Base-by-base conservation (phyloP, 352 stramenopile genomes). In the Globisporangium radiosum region DNA sequence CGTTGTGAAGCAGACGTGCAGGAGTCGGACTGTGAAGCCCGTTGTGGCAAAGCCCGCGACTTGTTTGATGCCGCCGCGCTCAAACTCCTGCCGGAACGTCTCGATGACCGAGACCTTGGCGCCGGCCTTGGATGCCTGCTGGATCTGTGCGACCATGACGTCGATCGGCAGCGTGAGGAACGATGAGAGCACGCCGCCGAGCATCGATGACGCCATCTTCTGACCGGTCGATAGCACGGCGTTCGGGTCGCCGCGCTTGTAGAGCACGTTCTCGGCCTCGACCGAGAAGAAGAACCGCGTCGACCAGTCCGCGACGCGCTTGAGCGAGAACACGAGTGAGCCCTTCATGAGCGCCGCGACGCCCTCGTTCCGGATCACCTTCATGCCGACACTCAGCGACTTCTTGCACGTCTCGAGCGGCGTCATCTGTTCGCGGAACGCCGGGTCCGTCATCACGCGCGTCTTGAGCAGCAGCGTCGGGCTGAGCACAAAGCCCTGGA, bases 401-500 rank as follows among this genome's bases (percentile, higher is more conserved):
- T 90, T 80, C 47, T 70, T 77, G 54, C 78, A 90, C 14, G 92
- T 97, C 72, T 96, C 76, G 9, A 85, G 60, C 11, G 80, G 68
- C 50, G 74, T 92, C 87, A 97, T 97, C n/a, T 85, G 79, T 54
- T 92, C 74, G 25, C 91, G 87, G 76, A 97, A 98, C 6, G 96
- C 72, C 4, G 87, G 81, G 63, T 98, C 88, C 1, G 92, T 98
- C 92, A 98, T 98, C 47, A 98, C 92, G 48, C 92, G 87, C 51
- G 92, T 98, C 77, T 98, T 98, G 47, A 98, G 76, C 54, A 98
- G 73, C 55, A 98, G 77, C 64, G 88, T 96, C 2, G 92, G 92
- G 36, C 81, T 96, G 36, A 98, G 79, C 54, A 95, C 89, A 48
- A 97, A 88, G n/a, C 92, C 92, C 71, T 98, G 92, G 65, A 98